Conservation (phyloP, 176 grass and related monocot species). For the Triticum dicoccoides region DNA sequence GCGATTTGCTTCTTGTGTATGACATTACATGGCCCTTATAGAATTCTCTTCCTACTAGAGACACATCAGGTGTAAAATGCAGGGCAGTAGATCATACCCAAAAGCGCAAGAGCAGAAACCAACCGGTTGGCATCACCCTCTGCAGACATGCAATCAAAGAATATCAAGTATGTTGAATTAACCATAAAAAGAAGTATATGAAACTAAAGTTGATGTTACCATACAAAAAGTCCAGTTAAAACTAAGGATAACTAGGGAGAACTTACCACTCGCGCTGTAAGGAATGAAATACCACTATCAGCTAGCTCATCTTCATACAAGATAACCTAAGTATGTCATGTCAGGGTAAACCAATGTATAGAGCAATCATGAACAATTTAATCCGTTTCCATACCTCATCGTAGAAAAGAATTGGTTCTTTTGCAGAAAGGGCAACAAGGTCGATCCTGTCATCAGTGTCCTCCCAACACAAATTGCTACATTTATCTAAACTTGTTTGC, state of each 20-base stretch:
- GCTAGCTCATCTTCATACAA: constrained; percentile 98
- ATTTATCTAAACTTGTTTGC: constrained; percentile 58
- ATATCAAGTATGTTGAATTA: constrained; percentile 22
- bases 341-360: constrained; percentile 21
- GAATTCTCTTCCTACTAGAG: neutral
- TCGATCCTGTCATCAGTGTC: constrained; percentile 73
- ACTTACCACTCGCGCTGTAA: constrained; percentile 92
- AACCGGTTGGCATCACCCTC: constrained; percentile 96
- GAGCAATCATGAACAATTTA: constrained; percentile 13
- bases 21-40: neutral
- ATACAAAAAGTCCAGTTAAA: constrained; percentile 7
- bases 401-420: constrained; percentile 88
- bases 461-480: constrained; percentile 57
- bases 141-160: constrained; percentile 33
- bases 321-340: constrained; percentile 58
- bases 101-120: constrained; percentile 85
- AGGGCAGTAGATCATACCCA: constrained; percentile 60
- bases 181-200: constrained; percentile 8
- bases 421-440: constrained; percentile 72
- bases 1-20: neutral
- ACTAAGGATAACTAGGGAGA: neutral
- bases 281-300: constrained; percentile 85
- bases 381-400: constrained; percentile 60
- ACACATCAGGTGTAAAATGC: neutral
- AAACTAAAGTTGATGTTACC: neutral